Base-by-base conservation (phyloP, 768 basidiomycete genomes). In the Lactifluus piperatus region DNA sequence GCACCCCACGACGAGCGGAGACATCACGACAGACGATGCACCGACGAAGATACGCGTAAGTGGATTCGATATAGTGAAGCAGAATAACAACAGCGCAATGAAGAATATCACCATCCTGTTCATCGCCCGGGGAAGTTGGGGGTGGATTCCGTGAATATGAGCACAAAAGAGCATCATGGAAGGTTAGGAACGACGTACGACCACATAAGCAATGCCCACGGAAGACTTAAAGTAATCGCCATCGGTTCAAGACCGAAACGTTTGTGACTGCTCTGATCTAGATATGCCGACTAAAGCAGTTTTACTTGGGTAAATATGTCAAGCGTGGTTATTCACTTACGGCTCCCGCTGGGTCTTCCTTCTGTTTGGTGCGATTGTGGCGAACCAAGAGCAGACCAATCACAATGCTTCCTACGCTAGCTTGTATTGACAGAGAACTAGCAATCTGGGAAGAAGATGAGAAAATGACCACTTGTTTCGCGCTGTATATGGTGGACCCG, bases 171-270 rank as follows among this genome's bases (percentile, higher is more conserved):
- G 13, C 22, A 27, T 22, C 37, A 24, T 18, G 2, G 16, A 4
- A 9, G 8, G 18, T 8, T 39, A 37, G 18, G 29, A 14, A 44
- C 3, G 30, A 75, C 81, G 68, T 65, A 82, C 82, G 76, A 76
- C 82, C 82, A 84, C 73, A 84, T 76, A 30, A 84, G 71, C 27
- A 83, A 68, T 1, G 79, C 78, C 57, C 80, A 80, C 0, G 83
- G 83, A 10, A 84, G 66, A 56, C 79, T 78, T 59, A 81, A 81
- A 53, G 81, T 64, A 27, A 84, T 71, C 11, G 81, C 79, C 8
- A 82, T 71, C 1, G 68, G 77, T 65, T 83, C 80, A 3, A 81
- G 68, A 2, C 82, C 81, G 20, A 74, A 71, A 1, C 50, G 64
- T 11, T 63, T 32, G 10, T 74, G 67, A 24, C 63, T 66, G 39